These are phyloP conservation scores for Fagopyrum esculentum DNA, from an alignment of 148 eudicot genomes.

Conservation along the genomic window DNA sequence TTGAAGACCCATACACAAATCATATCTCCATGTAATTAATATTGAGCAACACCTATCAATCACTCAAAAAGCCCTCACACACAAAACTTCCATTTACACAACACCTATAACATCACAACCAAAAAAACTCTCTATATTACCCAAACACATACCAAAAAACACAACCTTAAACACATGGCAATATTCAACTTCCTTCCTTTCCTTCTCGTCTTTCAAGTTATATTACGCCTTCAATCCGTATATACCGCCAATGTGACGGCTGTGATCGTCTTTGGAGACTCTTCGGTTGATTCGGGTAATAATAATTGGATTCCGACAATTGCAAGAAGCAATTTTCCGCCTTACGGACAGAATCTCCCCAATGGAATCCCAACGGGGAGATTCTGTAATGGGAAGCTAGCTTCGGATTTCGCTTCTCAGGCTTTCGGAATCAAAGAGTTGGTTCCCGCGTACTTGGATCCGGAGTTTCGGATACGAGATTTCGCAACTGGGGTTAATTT, in stretches of 20 bases:
- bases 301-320: slow-evolving; percentile 59
- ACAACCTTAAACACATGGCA: background rate
- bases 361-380: slow-evolving; percentile 71
- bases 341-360: slow-evolving; percentile 68
- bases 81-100: background rate
- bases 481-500: slow-evolving; percentile 77
- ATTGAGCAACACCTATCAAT: background rate
- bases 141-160: background rate
- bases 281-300: slow-evolving; percentile 86
- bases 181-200: background rate
- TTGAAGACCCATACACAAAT: background rate
- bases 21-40: background rate
- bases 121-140: background rate
- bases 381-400: slow-evolving; percentile 71
- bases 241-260: slow-evolving; percentile 47
- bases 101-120: background rate
- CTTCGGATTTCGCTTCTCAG: slow-evolving; percentile 70
- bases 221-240: background rate
- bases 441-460: slow-evolving; percentile 89
- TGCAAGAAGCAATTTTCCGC: slow-evolving; percentile 62
- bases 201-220: background rate
- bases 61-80: background rate
- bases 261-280: slow-evolving; percentile 82
- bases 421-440: slow-evolving; percentile 51
- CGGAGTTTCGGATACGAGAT: slow-evolving; percentile 43